phyloP scores from a whole-genome alignment of 2,329 filamentous ascomycete species.

The Cordyceps tenuipes region DNA sequence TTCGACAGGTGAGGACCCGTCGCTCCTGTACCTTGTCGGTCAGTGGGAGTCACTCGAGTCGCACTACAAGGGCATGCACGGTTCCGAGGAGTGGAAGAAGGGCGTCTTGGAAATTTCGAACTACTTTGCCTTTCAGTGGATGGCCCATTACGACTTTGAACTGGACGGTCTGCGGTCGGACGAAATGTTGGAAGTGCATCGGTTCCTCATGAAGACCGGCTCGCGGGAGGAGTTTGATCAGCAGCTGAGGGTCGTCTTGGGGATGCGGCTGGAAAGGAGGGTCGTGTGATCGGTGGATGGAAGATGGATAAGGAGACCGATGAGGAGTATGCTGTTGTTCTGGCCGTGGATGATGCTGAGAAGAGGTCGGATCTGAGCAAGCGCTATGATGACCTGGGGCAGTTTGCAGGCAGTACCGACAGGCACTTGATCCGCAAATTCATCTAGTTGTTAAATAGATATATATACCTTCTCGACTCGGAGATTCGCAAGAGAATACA shows the following conservation, averaged over 20 bases:
- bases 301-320: not conserved
- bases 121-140: not conserved
- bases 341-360: not conserved
- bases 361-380: not conserved
- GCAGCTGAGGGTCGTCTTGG: too few relatives aligned
- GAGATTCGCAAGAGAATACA: not conserved
- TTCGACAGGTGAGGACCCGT: not conserved
- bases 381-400: not conserved
- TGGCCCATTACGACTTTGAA: not conserved
- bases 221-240: not conserved
- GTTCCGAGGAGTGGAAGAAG: not conserved
- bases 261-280: not conserved
- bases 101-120: not conserved
- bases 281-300: not conserved
- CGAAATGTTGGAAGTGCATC: not conserved
- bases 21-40: not conserved
- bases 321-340: not conserved
- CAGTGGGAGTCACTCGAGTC: slow-evolving; percentile 1
- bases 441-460: not conserved
- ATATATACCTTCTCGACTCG: not conserved
- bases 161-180: not conserved
- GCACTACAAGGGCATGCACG: not conserved
- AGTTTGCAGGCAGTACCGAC: not conserved
- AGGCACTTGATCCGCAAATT: not conserved
- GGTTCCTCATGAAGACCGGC: not conserved